Evolutionary conservation across 495 filamentous ascomycete species (phyloP).

Genomic region (Saxispiralis lemnorum): DNA sequence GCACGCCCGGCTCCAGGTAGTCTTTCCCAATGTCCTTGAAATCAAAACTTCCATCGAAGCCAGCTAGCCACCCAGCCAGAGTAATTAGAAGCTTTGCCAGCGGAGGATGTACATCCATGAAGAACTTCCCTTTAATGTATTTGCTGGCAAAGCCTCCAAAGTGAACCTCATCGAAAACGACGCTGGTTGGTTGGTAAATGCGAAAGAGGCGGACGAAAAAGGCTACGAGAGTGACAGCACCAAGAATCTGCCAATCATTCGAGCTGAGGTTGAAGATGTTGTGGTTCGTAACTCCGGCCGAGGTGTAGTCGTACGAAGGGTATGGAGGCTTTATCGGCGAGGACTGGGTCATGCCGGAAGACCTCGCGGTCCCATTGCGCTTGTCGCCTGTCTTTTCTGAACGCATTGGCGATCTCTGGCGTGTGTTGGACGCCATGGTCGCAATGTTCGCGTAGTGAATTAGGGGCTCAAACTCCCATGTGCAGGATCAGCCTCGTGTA

Average conservation of each 20-base stretch:
- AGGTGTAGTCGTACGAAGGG: conserved; percentile 36
- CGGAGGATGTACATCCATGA: conserved; percentile 99
- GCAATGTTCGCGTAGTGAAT: neutral
- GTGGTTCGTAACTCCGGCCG: conserved; percentile 45
- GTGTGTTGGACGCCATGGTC: conserved; percentile 1
- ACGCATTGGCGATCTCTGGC: neutral
- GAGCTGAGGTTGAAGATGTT: conserved; percentile 49
- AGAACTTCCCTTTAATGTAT: conserved; percentile 96
- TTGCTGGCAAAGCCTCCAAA: conserved; percentile 96
- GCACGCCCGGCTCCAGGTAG: conserved; percentile 83
- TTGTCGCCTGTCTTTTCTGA: neutral
- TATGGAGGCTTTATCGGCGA: conserved; percentile 8
- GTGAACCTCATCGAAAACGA: conserved; percentile 98
- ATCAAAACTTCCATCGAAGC: conserved; percentile 88
- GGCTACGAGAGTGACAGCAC: conserved; percentile 54
- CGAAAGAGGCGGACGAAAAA: conserved; percentile 74
- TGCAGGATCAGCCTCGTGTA: too few relatives aligned
- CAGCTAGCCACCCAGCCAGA: conserved; percentile 84
- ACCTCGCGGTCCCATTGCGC: conserved; percentile 1
- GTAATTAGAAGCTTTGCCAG: conserved; percentile 91
- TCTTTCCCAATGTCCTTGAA: conserved; percentile 99
- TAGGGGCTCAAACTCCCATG: too few relatives aligned
- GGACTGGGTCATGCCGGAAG: conserved; percentile 1
- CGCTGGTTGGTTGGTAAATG: conserved; percentile 89
- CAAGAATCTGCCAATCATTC: conserved; percentile 64